Conservation (phyloP, 805 yeast genomes). For the Suhomyces faveliae region DNA sequence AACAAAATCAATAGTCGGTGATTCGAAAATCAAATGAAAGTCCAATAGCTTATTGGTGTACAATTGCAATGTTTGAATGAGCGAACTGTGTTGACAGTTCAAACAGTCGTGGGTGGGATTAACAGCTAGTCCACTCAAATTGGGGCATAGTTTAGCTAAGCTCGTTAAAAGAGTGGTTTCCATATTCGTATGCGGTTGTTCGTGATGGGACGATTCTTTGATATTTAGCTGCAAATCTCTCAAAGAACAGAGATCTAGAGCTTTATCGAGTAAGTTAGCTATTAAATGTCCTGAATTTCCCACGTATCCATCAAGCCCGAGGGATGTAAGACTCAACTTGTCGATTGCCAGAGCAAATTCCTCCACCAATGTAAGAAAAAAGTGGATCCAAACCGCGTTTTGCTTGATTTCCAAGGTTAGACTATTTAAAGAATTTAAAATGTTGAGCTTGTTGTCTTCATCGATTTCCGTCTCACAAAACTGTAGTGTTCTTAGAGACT, state of each 20-base stretch:
- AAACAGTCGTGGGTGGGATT: constrained; percentile 23
- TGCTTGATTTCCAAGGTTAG: constrained; percentile 2
- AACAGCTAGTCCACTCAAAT: constrained; percentile 9
- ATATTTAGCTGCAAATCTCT: constrained; percentile 14
- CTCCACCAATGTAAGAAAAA: constrained; percentile 14
- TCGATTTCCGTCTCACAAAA: constrained; percentile 14
- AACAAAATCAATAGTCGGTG: constrained; percentile 10
- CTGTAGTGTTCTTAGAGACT: constrained; percentile 14
- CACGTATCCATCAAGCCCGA: constrained; percentile 25
- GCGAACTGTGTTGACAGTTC: constrained; percentile 16
- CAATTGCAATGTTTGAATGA: constrained; percentile 6
- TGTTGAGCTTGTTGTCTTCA: constrained; percentile 12
- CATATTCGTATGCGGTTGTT: constrained; percentile 14
- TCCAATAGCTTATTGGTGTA: constrained; percentile 10
- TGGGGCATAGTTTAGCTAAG: constrained; percentile 11
- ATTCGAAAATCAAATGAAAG: constrained; percentile 15
- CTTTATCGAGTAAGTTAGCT: constrained; percentile 8
- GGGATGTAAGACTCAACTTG: constrained; percentile 8
- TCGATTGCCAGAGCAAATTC: background rate
- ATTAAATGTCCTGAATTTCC: constrained; percentile 13
- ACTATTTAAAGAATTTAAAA: constrained; percentile 14
- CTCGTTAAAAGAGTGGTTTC: constrained; percentile 11
- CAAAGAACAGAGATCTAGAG: constrained; percentile 15
- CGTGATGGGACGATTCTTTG: constrained; percentile 22
- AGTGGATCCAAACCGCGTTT: constrained; percentile 20